These are phyloP conservation scores for Sclerotinia nivalis DNA, from an alignment of 2,329 filamentous ascomycete genomes.

Conservation along the genomic window DNA sequence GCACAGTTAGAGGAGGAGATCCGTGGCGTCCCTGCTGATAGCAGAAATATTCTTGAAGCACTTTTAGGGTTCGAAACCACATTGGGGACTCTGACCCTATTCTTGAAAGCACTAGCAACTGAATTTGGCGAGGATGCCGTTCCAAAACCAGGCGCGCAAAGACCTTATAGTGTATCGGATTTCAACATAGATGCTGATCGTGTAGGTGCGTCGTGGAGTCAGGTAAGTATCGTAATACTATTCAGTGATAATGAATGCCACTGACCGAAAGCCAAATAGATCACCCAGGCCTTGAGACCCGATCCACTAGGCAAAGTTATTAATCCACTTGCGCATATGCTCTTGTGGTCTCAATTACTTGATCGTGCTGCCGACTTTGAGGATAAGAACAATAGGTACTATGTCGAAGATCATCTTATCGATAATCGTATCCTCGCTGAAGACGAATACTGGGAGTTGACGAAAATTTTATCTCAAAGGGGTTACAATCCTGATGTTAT, in stretches of 20 bases:
- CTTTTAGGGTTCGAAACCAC: background rate
- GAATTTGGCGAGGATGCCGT: constrained; percentile 2
- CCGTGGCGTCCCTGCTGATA: background rate
- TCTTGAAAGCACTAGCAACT: constrained; percentile 14
- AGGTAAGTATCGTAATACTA: constrained; percentile 1
- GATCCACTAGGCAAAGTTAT: background rate
- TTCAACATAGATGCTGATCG: constrained; percentile 16
- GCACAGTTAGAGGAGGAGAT: constrained; percentile 22
- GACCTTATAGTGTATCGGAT: background rate
- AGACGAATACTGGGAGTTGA: constrained; percentile 25
- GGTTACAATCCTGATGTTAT: background rate
- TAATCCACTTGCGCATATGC: constrained; percentile 4
- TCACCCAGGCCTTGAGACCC: background rate
- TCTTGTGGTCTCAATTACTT: constrained; percentile 28
- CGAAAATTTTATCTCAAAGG: background rate
- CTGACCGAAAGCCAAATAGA: constrained; percentile 9
- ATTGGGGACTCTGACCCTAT: background rate
- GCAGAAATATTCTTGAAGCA: background rate
- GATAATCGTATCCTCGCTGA: constrained; percentile 26
- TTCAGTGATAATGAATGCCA: background rate
- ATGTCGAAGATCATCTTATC: constrained; percentile 30
- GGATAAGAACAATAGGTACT: constrained; percentile 8
- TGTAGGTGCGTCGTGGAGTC: constrained; percentile 4
- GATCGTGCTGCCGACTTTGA: constrained; percentile 39
- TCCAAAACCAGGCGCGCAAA: background rate